Base-by-base conservation (phyloP, 1,139 yeast species). In the Arxiozyma slooffiae region DNA sequence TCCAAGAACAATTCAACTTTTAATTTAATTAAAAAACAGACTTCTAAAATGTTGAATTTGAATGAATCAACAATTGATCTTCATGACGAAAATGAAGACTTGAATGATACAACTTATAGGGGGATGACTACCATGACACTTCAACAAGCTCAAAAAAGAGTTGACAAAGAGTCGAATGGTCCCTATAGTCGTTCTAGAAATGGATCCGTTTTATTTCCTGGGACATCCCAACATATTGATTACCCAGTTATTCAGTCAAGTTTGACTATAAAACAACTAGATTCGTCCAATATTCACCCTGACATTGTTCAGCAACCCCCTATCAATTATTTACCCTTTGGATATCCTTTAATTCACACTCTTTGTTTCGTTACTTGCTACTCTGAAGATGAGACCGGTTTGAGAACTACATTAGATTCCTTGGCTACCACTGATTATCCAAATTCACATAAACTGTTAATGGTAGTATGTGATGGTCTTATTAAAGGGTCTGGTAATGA, bases 401-500 rank as follows among this genome's bases (percentile, higher is more conserved):
- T 92, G 55, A 78, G 97, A 62, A 81, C 90, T 1, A 89, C 97
- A 0, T 70, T 90, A 58, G 97, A 92, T 67, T 90, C 97, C 1
- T 67, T 92, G 53, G 88, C 96, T 22, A 87, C 96, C 1, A 88
- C 97, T 1, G 95, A 87, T 59, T 92, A 85, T 67, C 96, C 97
- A 52, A 90, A 88, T 68, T 87, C 97, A 11, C 97, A 92, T 68
- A 92, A 90, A 67, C 71, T 92, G 57, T 74, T 92, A 48, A 71
- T 89, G 50, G 80, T 90, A 42, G 76, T 92, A 26, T 90, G 97
- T 74, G 98, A 92, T 71, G 98, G 98, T 63, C 62, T 90, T 38
- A 83, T 92, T 60, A 89, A 90, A 64, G 98, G 98, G 61, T 81
- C 95, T 17, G 97, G 97, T 49, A 89, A 89, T 67, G 90, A 82